Conservation (phyloP, 768 basidiomycete species). For the Panaeolus papilionaceus region DNA sequence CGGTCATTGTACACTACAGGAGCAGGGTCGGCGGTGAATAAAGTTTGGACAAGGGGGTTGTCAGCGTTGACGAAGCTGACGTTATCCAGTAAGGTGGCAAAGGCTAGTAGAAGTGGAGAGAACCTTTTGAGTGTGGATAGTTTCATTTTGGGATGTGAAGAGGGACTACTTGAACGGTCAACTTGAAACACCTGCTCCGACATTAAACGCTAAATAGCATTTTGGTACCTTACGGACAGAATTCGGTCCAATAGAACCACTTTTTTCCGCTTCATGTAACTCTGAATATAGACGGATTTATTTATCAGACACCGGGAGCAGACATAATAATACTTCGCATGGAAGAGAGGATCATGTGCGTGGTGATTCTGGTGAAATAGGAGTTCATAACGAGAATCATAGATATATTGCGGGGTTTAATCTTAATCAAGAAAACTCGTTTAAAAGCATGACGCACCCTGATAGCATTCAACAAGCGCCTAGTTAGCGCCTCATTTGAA, state of each 20-base stretch:
- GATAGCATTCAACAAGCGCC: background rate
- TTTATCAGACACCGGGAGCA: background rate
- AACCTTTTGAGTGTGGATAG: background rate
- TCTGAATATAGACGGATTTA: background rate
- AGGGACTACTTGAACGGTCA: background rate
- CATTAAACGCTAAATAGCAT: no score
- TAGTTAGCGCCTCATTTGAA: background rate
- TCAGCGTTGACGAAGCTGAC: background rate
- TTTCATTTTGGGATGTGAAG: background rate
- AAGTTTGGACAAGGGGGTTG: slow-evolving; percentile 5
- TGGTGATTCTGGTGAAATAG: background rate
- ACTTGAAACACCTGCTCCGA: background rate
- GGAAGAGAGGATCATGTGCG: background rate
- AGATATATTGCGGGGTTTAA: background rate
- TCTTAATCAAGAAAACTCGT: background rate
- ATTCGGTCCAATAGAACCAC: background rate
- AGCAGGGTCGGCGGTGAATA: slow-evolving; percentile 3
- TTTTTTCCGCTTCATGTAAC: background rate
- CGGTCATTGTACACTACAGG: background rate
- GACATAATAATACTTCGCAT: background rate
- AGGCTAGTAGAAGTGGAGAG: slow-evolving; percentile 1
- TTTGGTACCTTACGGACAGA: background rate
- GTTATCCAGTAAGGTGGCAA: background rate
- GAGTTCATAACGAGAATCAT: background rate
- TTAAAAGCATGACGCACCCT: background rate